Percentiles rank a stretch among this genome's conserved stretches.
Evolutionary conservation across 768 basidiomycete species (phyloP).

Genomic region (Suillus bovinus): DNA sequence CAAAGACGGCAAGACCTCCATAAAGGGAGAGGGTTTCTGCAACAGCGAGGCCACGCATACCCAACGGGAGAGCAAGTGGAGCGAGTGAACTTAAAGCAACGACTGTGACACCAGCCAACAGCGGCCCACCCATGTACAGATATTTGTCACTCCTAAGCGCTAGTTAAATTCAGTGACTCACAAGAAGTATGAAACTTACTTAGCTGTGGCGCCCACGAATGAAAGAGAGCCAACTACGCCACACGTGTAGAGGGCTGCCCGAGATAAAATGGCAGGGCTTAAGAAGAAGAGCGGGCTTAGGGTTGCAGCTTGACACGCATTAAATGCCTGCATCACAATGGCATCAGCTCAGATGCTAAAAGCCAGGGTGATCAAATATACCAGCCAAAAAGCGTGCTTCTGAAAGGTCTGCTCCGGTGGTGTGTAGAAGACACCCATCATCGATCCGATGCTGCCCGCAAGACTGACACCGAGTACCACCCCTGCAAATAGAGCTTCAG

Average conservation of each 20-base stretch:
- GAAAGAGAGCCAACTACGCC: constrained; percentile 85
- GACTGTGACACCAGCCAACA: constrained; percentile 86
- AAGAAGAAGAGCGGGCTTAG: constrained; percentile 90
- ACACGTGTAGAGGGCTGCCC: constrained; percentile 86
- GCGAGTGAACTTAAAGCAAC: constrained; percentile 86
- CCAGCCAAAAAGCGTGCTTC: constrained; percentile 83
- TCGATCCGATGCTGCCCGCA: constrained; percentile 76
- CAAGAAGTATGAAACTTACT: constrained; percentile 37
- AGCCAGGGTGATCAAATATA: constrained; percentile 32
- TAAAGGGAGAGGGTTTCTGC: constrained; percentile 81
- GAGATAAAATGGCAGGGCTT: constrained; percentile 78
- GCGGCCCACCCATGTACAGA: constrained; percentile 82
- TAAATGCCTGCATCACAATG: constrained; percentile 63
- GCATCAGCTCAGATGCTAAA: constrained; percentile 7
- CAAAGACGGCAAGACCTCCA: constrained; percentile 86
- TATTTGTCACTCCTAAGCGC: constrained; percentile 69
- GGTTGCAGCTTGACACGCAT: constrained; percentile 83
- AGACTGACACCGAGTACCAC: constrained; percentile 81
- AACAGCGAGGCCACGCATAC: constrained; percentile 72
- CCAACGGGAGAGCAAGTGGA: constrained; percentile 86
- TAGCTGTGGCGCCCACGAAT: constrained; percentile 88
- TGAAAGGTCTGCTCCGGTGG: constrained; percentile 73
- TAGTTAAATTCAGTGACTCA: not conserved
- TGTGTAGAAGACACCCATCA: constrained; percentile 82
- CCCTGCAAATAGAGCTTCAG: constrained; percentile 43